Percentiles rank a stretch among this genome's conserved stretches.
Conservation (phyloP, 2,329 filamentous ascomycete genomes). For the Pseudopyricularia cyperi region DNA sequence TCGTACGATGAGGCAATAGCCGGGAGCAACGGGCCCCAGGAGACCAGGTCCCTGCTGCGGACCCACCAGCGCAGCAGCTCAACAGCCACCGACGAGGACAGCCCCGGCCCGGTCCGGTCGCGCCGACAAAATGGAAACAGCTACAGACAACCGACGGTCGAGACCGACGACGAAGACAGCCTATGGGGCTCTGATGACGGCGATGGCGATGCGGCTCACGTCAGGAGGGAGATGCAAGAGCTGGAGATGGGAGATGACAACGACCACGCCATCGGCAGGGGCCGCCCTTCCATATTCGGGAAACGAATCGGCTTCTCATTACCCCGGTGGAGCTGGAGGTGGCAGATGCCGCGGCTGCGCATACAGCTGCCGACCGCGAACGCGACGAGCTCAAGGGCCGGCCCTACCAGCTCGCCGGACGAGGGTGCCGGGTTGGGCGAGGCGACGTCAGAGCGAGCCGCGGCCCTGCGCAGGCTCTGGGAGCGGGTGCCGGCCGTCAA, state of each 20-base stretch:
- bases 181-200: constrained; percentile 36
- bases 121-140: constrained; percentile 30
- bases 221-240: constrained; percentile 76
- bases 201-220: constrained; percentile 45
- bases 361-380: constrained; percentile 24
- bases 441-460: constrained; percentile 8
- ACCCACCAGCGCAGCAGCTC: constrained; percentile 28
- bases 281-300: constrained; percentile 32
- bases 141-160: constrained; percentile 72
- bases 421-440: constrained; percentile 7
- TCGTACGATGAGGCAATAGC: constrained; percentile 72
- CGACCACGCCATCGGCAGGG: constrained; percentile 19
- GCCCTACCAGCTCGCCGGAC: constrained; percentile 19
- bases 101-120: constrained; percentile 18
- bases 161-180: constrained; percentile 56
- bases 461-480: constrained; percentile 7
- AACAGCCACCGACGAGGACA: constrained; percentile 14
- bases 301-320: constrained; percentile 42
- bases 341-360: constrained; percentile 37
- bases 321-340: constrained; percentile 41
- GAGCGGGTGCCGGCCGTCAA: constrained; percentile 24
- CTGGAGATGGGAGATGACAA: constrained; percentile 67
- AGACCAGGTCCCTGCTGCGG: constrained; percentile 62
- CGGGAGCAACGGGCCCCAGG: constrained; percentile 37
- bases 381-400: background rate